These are phyloP conservation scores for Stephanocyclus meneghinianus DNA, from an alignment of 352 stramenopile genomes.

Conservation along the genomic window DNA sequence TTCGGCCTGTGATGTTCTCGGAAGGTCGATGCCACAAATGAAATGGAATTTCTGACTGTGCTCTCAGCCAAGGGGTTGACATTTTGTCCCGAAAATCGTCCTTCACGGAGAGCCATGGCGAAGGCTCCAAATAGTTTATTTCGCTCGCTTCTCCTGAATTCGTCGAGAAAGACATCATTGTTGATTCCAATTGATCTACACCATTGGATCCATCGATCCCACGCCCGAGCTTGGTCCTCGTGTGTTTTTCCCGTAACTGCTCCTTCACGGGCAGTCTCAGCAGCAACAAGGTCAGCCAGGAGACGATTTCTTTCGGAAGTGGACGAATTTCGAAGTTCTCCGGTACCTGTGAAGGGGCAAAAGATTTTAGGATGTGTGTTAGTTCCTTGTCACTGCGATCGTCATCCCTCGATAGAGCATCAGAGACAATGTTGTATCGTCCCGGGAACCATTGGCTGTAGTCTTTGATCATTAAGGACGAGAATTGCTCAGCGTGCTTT, in stretches of 20 bases:
- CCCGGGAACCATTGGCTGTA: constrained; percentile 81
- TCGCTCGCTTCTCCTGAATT: background rate
- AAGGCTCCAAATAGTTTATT: constrained; percentile 26
- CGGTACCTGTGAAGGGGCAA: constrained; percentile 8
- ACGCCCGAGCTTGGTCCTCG: constrained; percentile 15
- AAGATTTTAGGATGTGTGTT: constrained; percentile 8
- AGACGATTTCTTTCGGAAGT: too few species aligned
- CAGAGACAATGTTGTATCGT: background rate
- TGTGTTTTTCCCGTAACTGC: constrained; percentile 23
- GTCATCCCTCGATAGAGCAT: background rate
- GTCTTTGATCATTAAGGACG: constrained; percentile 62
- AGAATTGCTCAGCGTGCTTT: background rate
- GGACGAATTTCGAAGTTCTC: too few species aligned
- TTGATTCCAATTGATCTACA: constrained; percentile 10
- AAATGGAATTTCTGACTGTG: constrained; percentile 23
- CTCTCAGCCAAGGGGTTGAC: constrained; percentile 10
- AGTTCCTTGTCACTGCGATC: background rate
- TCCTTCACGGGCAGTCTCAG: constrained; percentile 20
- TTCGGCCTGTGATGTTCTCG: constrained; percentile 5
- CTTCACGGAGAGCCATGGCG: constrained; percentile 19
- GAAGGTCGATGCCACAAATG: constrained; percentile 15
- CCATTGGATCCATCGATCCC: background rate
- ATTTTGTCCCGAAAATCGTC: constrained; percentile 16
- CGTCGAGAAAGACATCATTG: constrained; percentile 5
- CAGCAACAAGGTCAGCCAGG: background rate